phyloP scores from a whole-genome alignment of 495 filamentous ascomycete genomes.

The Penicillium arizonense region DNA sequence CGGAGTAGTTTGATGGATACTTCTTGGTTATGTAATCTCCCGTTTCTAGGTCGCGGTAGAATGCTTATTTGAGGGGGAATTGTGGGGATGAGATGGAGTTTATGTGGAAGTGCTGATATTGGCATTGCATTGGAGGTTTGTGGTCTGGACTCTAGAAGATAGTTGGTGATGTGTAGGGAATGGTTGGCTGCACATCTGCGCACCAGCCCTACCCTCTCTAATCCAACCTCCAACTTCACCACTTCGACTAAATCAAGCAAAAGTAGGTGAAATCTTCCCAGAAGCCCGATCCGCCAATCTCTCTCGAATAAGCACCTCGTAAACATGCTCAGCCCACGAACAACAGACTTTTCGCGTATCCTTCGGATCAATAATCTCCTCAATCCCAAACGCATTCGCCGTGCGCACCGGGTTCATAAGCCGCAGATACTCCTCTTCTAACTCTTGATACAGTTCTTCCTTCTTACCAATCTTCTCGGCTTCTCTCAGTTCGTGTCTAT shows the following conservation, averaged over 20 bases:
- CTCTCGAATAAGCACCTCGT: slow-evolving; percentile 46
- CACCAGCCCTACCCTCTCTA: no score
- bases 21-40: no score
- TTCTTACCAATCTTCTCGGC: slow-evolving; percentile 48
- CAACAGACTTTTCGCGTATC: slow-evolving; percentile 52
- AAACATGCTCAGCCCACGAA: slow-evolving; percentile 55
- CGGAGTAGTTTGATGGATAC: no score
- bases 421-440: slow-evolving; percentile 56
- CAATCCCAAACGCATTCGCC: slow-evolving; percentile 62
- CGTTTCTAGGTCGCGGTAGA: no score
- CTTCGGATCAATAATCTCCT: slow-evolving; percentile 63
- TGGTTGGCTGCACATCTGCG: no score
- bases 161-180: no score
- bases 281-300: slow-evolving; percentile 48
- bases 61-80: no score
- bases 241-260: slow-evolving; percentile 24
- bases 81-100: no score
- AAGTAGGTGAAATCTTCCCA: slow-evolving; percentile 52
- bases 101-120: no score
- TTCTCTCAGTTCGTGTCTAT: slow-evolving; percentile 55
- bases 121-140: no score
- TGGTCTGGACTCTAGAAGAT: no score
- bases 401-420: slow-evolving; percentile 65
- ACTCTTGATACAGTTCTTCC: slow-evolving; percentile 49
- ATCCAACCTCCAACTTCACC: slow-evolving; percentile 22